Percentiles rank a stretch among this genome's conserved stretches.
Conservation (phyloP, 352 stramenopile species). For the Phytophthora fragariaefolia region DNA sequence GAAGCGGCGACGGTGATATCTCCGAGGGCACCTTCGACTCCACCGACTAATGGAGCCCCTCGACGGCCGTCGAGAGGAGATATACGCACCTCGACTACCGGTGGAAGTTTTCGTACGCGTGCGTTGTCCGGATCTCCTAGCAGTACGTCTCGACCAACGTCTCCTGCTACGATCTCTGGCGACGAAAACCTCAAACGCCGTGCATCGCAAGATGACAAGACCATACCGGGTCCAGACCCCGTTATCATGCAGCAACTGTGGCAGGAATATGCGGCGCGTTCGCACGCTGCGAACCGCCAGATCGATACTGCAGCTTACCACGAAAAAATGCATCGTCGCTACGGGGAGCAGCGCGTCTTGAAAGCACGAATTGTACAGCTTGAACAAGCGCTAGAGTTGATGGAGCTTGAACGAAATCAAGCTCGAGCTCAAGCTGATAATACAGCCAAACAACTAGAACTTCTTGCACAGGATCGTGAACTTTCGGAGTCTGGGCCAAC, state of each 20-base stretch:
- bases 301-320: conserved; percentile 67
- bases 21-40: conserved; percentile 27
- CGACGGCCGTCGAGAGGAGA: conserved; percentile 29
- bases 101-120: conserved; percentile 42
- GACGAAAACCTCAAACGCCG: conserved; percentile 8
- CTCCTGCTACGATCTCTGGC: conserved; percentile 20
- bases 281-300: conserved; percentile 42
- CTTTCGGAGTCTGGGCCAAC: conserved; percentile 7
- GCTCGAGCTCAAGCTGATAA: conserved; percentile 29
- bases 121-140: conserved; percentile 18
- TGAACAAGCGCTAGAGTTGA: conserved; percentile 48
- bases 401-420: conserved; percentile 47
- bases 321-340: conserved; percentile 74
- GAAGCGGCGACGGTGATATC: conserved; percentile 21
- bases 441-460: conserved; percentile 21
- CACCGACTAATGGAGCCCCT: conserved; percentile 13
- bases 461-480: conserved; percentile 15
- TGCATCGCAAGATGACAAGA: background rate
- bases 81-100: conserved; percentile 6
- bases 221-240: conserved; percentile 34
- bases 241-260: conserved; percentile 61
- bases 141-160: conserved; percentile 24
- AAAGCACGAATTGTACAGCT: conserved; percentile 58
- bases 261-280: conserved; percentile 66
- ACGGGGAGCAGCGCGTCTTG: conserved; percentile 63